Percentiles rank a stretch among this genome's conserved stretches.
These are phyloP conservation scores for Hypoxylon rickii DNA, from an alignment of 495 filamentous ascomycete species.

Conservation along the genomic window DNA sequence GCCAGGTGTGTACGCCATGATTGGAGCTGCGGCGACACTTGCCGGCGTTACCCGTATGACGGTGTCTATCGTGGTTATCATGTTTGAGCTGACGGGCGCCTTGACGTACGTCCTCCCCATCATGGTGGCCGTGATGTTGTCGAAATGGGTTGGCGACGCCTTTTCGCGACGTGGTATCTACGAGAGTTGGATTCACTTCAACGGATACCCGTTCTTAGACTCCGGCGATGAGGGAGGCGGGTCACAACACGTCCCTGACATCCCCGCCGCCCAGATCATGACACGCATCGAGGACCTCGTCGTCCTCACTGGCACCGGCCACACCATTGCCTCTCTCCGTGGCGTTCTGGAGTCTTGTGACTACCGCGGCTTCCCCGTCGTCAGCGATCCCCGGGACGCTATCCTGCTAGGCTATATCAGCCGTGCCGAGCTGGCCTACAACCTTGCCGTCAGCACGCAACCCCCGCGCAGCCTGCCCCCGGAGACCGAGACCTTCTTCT, in stretches of 20 bases:
- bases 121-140: constrained; percentile 99
- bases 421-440: constrained; percentile 85
- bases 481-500: constrained; percentile 81
- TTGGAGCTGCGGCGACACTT: constrained; percentile 93
- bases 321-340: constrained; percentile 78
- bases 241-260: constrained; percentile 72
- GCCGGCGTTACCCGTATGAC: constrained; percentile 99
- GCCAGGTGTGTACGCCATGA: constrained; percentile 93
- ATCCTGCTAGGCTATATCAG: constrained; percentile 89
- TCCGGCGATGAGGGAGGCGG: constrained; percentile 74
- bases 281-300: constrained; percentile 89
- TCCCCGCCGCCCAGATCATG: constrained; percentile 84
- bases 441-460: constrained; percentile 63
- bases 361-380: constrained; percentile 91
- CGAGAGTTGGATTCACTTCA: constrained; percentile 95
- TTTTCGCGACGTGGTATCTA: constrained; percentile 95
- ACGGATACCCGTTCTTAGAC: constrained; percentile 94
- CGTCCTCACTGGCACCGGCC: constrained; percentile 80
- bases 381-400: constrained; percentile 73
- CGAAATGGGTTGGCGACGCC: constrained; percentile 97
- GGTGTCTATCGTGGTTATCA: constrained; percentile 95
- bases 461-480: constrained; percentile 62
- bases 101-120: constrained; percentile 97
- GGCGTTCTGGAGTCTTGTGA: constrained; percentile 70
- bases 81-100: constrained; percentile 97